Conservation (phyloP, 192 early-diverging fungal species). For the Coemansia umbellata region DNA sequence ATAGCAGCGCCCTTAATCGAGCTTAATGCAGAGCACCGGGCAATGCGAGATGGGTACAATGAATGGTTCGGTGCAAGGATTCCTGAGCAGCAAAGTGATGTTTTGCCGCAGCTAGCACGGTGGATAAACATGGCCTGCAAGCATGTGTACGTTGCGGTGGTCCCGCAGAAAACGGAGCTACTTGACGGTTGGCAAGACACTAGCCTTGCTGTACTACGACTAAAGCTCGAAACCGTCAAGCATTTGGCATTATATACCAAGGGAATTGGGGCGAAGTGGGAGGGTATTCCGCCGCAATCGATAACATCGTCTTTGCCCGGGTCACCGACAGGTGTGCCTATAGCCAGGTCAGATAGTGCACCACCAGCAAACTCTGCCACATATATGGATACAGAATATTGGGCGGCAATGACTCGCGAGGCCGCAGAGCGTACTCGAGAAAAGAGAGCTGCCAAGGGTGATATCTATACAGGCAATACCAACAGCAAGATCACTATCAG, state of each 20-base stretch:
- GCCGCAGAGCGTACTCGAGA: background rate
- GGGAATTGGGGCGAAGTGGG: conserved; percentile 33
- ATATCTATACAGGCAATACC: background rate
- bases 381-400: conserved; percentile 40
- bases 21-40: conserved; percentile 20
- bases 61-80: conserved; percentile 12
- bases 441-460: background rate
- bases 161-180: conserved; percentile 14
- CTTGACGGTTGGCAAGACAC: conserved; percentile 40
- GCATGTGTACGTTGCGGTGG: conserved; percentile 33
- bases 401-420: conserved; percentile 43
- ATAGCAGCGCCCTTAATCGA: conserved; percentile 25
- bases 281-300: conserved; percentile 14
- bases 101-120: conserved; percentile 28
- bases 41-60: conserved; percentile 21
- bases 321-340: background rate
- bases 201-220: conserved; percentile 40
- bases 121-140: conserved; percentile 35
- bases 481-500: conserved; percentile 16
- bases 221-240: conserved; percentile 43
- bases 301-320: background rate
- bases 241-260: conserved; percentile 48
- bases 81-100: background rate
- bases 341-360: conserved; percentile 11
- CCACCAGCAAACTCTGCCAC: conserved; percentile 12